These are phyloP conservation scores for Plectosphaerella plurivora DNA, from an alignment of 2,329 filamentous ascomycete genomes.

Conservation along the genomic window DNA sequence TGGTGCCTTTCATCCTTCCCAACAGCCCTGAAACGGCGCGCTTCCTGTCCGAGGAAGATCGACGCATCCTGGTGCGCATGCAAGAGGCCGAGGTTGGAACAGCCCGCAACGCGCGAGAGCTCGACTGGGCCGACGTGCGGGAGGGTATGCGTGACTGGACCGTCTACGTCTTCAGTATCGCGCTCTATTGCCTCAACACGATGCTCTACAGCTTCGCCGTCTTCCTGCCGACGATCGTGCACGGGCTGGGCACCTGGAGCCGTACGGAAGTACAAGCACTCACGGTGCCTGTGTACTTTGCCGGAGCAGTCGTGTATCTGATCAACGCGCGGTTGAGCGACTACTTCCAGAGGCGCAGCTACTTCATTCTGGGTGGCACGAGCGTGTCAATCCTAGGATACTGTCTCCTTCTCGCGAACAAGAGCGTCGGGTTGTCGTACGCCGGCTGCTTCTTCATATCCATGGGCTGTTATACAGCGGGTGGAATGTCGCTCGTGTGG, in stretches of 20 bases:
- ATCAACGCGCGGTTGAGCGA: constrained; percentile 54
- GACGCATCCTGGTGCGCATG: constrained; percentile 45
- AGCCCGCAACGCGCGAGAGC: constrained; percentile 13
- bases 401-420: constrained; percentile 50
- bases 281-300: constrained; percentile 63
- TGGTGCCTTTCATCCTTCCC: constrained; percentile 52
- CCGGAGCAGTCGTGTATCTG: constrained; percentile 59
- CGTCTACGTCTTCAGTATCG: constrained; percentile 55
- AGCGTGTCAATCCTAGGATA: constrained; percentile 53
- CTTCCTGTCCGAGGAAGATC: constrained; percentile 35
- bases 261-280: constrained; percentile 58
- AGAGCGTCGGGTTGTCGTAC: constrained; percentile 54
- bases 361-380: constrained; percentile 48
- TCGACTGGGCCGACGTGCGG: constrained; percentile 46
- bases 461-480: constrained; percentile 49
- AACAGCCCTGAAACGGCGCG: constrained; percentile 53
- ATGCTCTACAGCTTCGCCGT: constrained; percentile 66
- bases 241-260: constrained; percentile 52
- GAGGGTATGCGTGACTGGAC: constrained; percentile 59
- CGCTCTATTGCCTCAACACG: constrained; percentile 57
- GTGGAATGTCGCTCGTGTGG: constrained; percentile 31
- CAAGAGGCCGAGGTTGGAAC: constrained; percentile 41
- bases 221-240: constrained; percentile 67
- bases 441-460: constrained; percentile 60
- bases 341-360: constrained; percentile 47